Percentiles rank a stretch among this genome's conserved stretches.
Evolutionary conservation across 306 rosid species (phyloP).

Genomic region (Pterocarpus macrocarpus): DNA sequence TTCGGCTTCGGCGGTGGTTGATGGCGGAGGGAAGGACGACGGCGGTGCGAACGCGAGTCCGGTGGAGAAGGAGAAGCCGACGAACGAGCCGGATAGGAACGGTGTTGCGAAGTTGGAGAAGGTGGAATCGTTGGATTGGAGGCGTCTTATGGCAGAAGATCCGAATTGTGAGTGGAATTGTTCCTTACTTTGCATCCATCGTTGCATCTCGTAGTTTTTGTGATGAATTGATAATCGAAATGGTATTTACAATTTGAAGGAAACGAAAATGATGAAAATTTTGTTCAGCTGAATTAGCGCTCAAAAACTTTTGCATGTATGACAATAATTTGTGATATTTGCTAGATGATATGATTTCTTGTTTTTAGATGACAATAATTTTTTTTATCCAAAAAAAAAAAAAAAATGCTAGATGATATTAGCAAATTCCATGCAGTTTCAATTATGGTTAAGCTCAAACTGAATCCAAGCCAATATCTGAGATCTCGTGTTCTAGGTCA

Average conservation of each 20-base stretch:
- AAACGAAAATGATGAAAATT: background rate
- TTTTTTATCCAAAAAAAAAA: too few relatives aligned
- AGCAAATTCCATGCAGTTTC: background rate
- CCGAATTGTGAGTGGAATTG: slow-evolving; percentile 75
- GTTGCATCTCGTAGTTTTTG: slow-evolving; percentile 17
- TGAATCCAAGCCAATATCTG: slow-evolving; percentile 6
- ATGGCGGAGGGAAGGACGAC: slow-evolving; percentile 50
- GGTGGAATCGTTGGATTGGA: slow-evolving; percentile 85
- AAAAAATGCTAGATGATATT: background rate
- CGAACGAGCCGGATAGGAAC: slow-evolving; percentile 58
- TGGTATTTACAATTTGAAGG: background rate
- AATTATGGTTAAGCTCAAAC: background rate
- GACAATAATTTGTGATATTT: background rate
- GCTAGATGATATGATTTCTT: background rate
- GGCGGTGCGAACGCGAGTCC: slow-evolving; percentile 46
- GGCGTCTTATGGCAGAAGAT: slow-evolving; percentile 86
- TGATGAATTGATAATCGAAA: background rate
- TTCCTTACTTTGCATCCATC: slow-evolving; percentile 43
- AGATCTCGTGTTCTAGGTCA: background rate
- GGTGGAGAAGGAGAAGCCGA: slow-evolving; percentile 60
- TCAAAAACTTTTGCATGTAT: background rate
- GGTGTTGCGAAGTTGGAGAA: slow-evolving; percentile 59
- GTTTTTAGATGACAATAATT: too few relatives aligned
- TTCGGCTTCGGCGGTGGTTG: slow-evolving; percentile 28
- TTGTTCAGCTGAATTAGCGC: background rate